Evolutionary conservation across 176 grass and related monocot species (phyloP), one percentile per base, ranked within the genome.

Genomic region (Elaeis guineensis): DNA sequence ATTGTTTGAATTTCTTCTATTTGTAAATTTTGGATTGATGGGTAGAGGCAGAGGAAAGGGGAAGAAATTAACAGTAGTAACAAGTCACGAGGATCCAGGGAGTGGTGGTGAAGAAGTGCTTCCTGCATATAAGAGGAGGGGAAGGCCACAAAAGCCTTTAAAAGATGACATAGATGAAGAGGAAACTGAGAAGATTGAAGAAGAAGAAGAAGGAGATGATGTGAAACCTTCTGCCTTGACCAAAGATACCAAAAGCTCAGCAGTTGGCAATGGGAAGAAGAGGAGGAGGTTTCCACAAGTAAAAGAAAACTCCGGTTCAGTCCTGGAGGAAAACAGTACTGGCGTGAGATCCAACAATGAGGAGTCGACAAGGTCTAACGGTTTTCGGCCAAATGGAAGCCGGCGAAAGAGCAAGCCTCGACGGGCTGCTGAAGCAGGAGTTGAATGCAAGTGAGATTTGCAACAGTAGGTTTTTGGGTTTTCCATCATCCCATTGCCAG

Each of bases 321-420:
- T 50, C 18, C 17, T 51, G 8, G 81, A 82, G 16, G 72, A 76
- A 58, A 77, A 26, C 61, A 49, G 17, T 69, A 24, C 50, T 21
- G 79, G 29, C 17, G 49, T 55, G 29, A 18, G 51, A 12, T n/a
- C 59, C 16, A 57, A 69, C 53, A 61, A 50, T 20, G 69, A 75
- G 6, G 58, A 32, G 9, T 54, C 59, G 3, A 70, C 52, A 49
- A 78, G 73, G 58, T 49, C 32, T 20, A 78, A 70, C 28, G 81
- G 93, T 19, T 89, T 97, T 79, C 77, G 93, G 54, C 93, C 78
- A 18, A 82, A 75, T 21, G 81, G 81, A 7, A 91, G 84, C 81
- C 75, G 93, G 50, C 80, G 93, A 67, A 97, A 97, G 84, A 91
- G 73, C 75, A 91, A 80, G 30, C 93, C 87, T 20, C 79, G 79